Evolutionary conservation across 2,329 filamentous ascomycete genomes (phyloP).

Genomic region (Monosporascus ibericus): DNA sequence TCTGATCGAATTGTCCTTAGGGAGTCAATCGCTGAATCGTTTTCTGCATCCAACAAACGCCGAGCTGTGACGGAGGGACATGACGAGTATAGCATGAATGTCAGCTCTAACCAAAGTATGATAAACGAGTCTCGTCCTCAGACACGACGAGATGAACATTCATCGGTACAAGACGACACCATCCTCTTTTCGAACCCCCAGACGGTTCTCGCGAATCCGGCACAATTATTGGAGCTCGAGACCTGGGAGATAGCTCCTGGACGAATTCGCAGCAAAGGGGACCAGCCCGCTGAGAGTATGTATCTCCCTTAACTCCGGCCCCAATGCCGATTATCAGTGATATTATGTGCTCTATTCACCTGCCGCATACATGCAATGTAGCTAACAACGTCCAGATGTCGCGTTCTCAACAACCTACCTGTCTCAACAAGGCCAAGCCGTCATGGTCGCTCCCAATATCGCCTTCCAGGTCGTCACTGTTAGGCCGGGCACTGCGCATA

Average conservation of each 20-base stretch:
- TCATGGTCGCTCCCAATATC: constrained; percentile 31
- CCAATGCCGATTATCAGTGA: background rate
- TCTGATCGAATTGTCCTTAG: constrained; percentile 4
- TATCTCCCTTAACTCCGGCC: constrained; percentile 1
- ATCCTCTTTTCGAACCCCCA: background rate
- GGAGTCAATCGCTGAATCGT: background rate
- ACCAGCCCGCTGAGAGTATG: constrained; percentile 28
- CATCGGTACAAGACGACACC: constrained; percentile 8
- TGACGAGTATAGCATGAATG: too few relatives aligned
- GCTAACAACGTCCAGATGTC: constrained; percentile 27
- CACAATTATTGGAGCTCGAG: constrained; percentile 28
- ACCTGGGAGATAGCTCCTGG: constrained; percentile 41
- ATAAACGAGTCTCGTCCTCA: background rate
- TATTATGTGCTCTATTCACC: too few relatives aligned
- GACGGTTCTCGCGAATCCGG: constrained; percentile 1
- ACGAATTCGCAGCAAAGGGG: constrained; percentile 24
- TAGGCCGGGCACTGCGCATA: constrained; percentile 31
- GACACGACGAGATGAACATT: background rate
- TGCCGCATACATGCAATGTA: too few relatives aligned
- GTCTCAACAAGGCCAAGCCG: constrained; percentile 27
- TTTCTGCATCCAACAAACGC: too few relatives aligned
- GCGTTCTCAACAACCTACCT: constrained; percentile 38
- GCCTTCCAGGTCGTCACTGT: constrained; percentile 34
- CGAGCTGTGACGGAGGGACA: background rate
- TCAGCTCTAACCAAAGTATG: constrained; percentile 7